A percentile compares a stretch with the other conserved stretches of the same genome.
Conservation (phyloP, 2,329 filamentous ascomycete genomes). For the Colletotrichum spinosum region DNA sequence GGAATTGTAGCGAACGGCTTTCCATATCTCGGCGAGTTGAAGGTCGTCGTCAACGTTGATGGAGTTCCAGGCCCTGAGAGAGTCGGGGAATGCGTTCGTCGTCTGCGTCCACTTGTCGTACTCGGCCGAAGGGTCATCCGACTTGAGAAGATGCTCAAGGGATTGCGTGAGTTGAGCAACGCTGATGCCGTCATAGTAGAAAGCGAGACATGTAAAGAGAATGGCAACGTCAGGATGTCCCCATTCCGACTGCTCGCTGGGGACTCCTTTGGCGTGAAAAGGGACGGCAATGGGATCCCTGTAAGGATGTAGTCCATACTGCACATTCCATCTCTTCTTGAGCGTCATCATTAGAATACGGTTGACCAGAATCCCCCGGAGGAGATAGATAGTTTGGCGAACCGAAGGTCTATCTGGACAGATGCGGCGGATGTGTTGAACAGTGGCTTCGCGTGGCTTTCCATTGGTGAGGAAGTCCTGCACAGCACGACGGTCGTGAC, state of each 20-base stretch:
- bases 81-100: conserved; percentile 54
- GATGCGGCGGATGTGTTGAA: conserved; percentile 42
- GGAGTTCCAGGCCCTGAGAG: conserved; percentile 62
- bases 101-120: conserved; percentile 64
- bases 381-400: conserved; percentile 58
- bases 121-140: conserved; percentile 66
- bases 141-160: conserved; percentile 63
- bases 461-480: conserved; percentile 43
- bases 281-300: conserved; percentile 75
- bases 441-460: conserved; percentile 39
- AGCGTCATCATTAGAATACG: conserved; percentile 69
- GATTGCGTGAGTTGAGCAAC: conserved; percentile 59
- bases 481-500: conserved; percentile 44
- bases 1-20: conserved; percentile 58
- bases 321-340: conserved; percentile 75
- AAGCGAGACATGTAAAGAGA: conserved; percentile 72
- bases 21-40: conserved; percentile 64
- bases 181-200: conserved; percentile 72
- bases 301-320: conserved; percentile 68
- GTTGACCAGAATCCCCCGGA: conserved; percentile 73
- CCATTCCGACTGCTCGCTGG: conserved; percentile 72
- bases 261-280: conserved; percentile 73
- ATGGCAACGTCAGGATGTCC: conserved; percentile 77
- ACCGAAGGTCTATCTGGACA: conserved; percentile 48
- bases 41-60: conserved; percentile 70